Conservation (phyloP, 164 flowering plant species). For the Nymphaea thermarum region DNA sequence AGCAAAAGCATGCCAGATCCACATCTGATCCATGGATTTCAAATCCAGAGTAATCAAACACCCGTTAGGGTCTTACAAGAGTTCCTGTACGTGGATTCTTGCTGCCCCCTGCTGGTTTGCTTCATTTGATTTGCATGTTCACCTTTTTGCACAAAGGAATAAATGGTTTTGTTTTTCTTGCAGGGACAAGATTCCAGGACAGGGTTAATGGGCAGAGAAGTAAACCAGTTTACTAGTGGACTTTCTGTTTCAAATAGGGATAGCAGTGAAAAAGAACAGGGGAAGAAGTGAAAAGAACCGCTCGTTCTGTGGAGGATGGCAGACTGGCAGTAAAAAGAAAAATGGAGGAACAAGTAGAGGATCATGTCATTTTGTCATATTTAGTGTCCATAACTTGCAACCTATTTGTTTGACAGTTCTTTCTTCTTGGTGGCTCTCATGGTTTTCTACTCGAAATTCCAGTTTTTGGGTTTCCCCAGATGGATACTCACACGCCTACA, state of each 20-base stretch:
- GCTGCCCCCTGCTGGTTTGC: neutral
- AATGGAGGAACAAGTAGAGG: neutral
- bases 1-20: too few relatives aligned
- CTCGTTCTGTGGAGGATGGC: neutral
- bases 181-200: slow-evolving; percentile 41
- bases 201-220: slow-evolving; percentile 24
- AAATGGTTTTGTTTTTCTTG: neutral
- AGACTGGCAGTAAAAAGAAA: neutral
- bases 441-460: neutral
- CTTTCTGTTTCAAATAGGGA: too few relatives aligned
- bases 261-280: too few relatives aligned
- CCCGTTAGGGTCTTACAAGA: neutral
- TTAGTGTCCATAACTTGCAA: neutral
- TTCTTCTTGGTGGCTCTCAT: neutral
- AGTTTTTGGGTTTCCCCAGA: neutral
- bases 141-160: neutral
- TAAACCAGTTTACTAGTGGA: slow-evolving; percentile 19
- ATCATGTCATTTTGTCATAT: neutral
- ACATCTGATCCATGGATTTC: neutral
- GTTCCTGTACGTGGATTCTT: neutral
- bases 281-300: too few relatives aligned
- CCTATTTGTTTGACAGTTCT: neutral
- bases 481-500: neutral
- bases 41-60: neutral
- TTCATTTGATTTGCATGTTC: neutral